Percentiles rank a stretch among this genome's conserved stretches.
These are phyloP conservation scores for Aspergillus tubingensis DNA, from an alignment of 2,329 filamentous ascomycete genomes.

Conservation along the genomic window DNA sequence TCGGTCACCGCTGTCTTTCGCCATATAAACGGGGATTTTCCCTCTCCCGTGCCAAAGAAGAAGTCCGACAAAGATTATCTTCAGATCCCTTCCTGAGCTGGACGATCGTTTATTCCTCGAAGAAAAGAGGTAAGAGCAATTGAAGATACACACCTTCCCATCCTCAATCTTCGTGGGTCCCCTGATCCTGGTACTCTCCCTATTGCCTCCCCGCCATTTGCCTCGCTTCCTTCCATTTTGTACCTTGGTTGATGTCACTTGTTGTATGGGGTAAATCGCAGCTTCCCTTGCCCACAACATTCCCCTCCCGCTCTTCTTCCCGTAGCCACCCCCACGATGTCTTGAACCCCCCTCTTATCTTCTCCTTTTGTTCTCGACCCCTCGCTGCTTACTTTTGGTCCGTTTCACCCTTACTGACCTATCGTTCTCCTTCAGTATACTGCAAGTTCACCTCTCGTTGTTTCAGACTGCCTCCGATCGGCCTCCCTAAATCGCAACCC, in stretches of 20 bases:
- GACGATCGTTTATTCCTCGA: background rate
- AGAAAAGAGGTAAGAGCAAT: slow-evolving; percentile 3
- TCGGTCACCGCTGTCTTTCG: slow-evolving; percentile 16
- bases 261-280: slow-evolving; percentile 23
- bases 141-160: background rate
- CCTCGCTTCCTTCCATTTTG: slow-evolving; percentile 17
- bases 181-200: background rate
- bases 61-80: slow-evolving; percentile 12
- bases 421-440: slow-evolving; percentile 21
- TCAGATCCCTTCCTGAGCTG: background rate
- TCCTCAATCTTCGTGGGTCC: background rate
- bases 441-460: slow-evolving; percentile 23
- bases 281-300: slow-evolving; percentile 22
- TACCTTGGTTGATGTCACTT: slow-evolving; percentile 14
- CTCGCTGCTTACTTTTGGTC: slow-evolving; percentile 7
- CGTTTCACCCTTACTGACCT: slow-evolving; percentile 20
- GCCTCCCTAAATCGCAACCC: slow-evolving; percentile 28
- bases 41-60: slow-evolving; percentile 19
- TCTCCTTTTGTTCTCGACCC: slow-evolving; percentile 2
- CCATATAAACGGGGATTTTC: slow-evolving; percentile 14
- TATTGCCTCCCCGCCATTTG: slow-evolving; percentile 10
- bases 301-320: slow-evolving; percentile 13
- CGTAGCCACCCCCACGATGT: slow-evolving; percentile 2
- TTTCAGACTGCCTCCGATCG: slow-evolving; percentile 30
- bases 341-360: background rate